Evolutionary conservation across 768 basidiomycete species (phyloP).

Genomic region (Suillus brevipes): DNA sequence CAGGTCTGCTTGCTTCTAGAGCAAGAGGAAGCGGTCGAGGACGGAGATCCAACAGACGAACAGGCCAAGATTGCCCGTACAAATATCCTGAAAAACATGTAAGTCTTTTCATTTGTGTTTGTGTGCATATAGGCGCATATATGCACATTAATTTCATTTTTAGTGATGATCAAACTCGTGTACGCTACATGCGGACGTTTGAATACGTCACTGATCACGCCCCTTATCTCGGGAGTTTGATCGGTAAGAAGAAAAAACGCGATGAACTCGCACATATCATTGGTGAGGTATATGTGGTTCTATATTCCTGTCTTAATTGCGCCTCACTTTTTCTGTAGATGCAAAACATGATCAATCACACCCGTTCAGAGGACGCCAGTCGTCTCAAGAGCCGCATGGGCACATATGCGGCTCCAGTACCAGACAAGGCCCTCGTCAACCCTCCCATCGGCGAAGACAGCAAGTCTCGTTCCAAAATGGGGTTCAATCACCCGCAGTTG

Average conservation of each 20-base stretch:
- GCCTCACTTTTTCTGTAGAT: too few species aligned
- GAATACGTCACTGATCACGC: background rate
- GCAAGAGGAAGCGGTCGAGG: background rate
- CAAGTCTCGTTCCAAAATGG: constrained; percentile 1
- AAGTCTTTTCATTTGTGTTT: background rate
- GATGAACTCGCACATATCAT: background rate
- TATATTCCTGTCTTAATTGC: too few species aligned
- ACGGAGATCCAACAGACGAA: background rate
- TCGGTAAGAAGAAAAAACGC: constrained; percentile 4
- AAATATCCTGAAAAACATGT: constrained; percentile 4
- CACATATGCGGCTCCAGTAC: background rate
- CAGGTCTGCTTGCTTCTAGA: constrained; percentile 7
- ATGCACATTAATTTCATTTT: constrained; percentile 1
- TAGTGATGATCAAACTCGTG: background rate
- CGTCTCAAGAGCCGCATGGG: constrained; percentile 1
- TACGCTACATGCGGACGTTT: background rate
- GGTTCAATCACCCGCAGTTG: constrained; percentile 9
- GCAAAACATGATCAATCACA: constrained; percentile 1
- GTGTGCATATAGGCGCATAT: background rate
- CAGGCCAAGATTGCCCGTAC: background rate
- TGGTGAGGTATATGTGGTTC: too few species aligned
- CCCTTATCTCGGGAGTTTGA: constrained; percentile 1
- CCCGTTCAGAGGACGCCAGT: background rate
- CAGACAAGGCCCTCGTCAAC: too few species aligned
- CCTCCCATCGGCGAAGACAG: background rate